phyloP scores from a whole-genome alignment of 2,329 filamentous ascomycete genomes.

The Parastagonospora nodorum region DNA sequence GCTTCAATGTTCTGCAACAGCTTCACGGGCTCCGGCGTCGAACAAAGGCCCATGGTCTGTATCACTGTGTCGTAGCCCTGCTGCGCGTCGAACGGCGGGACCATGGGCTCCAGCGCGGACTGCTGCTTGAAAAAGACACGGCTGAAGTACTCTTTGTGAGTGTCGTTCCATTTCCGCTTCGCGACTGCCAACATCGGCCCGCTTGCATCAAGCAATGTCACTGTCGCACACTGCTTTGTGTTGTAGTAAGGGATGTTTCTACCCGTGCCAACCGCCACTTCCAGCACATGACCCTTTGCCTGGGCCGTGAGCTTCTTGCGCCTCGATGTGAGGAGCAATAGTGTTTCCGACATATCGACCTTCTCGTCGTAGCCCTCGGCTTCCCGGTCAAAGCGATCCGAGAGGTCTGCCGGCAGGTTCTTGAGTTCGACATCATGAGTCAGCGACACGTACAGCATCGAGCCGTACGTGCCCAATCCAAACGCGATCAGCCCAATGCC shows the following conservation, averaged over 20 bases:
- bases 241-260: constrained; percentile 55
- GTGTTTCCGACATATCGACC: constrained; percentile 50
- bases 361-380: constrained; percentile 55
- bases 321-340: constrained; percentile 48
- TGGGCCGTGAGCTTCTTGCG: constrained; percentile 48
- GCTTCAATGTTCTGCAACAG: constrained; percentile 53
- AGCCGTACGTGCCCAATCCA: constrained; percentile 48
- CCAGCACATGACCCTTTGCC: constrained; percentile 54
- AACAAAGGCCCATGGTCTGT: constrained; percentile 59
- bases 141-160: constrained; percentile 46
- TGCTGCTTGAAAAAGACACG: constrained; percentile 51
- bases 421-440: constrained; percentile 27
- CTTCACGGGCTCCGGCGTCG: constrained; percentile 51
- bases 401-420: constrained; percentile 48
- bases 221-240: constrained; percentile 46
- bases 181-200: constrained; percentile 55
- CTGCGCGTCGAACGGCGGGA: constrained; percentile 46
- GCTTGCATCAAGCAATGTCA: constrained; percentile 56
- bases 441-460: constrained; percentile 43
- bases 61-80: constrained; percentile 56
- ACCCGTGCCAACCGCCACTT: constrained; percentile 56
- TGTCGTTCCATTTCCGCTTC: constrained; percentile 54
- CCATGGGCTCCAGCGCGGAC: constrained; percentile 51
- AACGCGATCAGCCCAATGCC: constrained; percentile 43
- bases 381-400: constrained; percentile 52